These are phyloP conservation scores for Phytophthora tentaculata DNA, from an alignment of 352 stramenopile species.

Conservation along the genomic window DNA sequence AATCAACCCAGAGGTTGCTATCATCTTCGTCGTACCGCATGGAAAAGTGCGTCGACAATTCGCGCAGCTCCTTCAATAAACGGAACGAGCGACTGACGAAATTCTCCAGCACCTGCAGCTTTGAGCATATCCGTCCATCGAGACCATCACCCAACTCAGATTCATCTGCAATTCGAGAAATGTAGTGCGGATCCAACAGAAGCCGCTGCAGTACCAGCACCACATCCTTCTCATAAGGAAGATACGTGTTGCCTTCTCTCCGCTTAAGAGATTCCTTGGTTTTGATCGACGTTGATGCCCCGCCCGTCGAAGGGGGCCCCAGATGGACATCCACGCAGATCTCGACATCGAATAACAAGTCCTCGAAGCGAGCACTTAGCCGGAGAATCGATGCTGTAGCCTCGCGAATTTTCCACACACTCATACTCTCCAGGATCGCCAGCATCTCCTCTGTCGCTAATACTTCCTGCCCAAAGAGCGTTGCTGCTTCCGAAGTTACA, in stretches of 20 bases:
- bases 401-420: constrained; percentile 53
- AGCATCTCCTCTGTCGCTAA: constrained; percentile 58
- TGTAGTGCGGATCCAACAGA: constrained; percentile 51
- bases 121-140: constrained; percentile 37
- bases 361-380: constrained; percentile 53
- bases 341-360: constrained; percentile 54
- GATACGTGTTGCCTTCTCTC: constrained; percentile 42
- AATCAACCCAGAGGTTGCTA: constrained; percentile 65
- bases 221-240: constrained; percentile 50
- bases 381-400: constrained; percentile 54
- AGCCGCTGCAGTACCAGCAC: constrained; percentile 57
- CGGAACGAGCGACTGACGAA: constrained; percentile 61
- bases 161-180: constrained; percentile 39
- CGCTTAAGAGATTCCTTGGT: constrained; percentile 42
- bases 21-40: constrained; percentile 54
- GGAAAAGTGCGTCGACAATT: constrained; percentile 59
- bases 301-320: constrained; percentile 14
- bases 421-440: constrained; percentile 58
- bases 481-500: constrained; percentile 37
- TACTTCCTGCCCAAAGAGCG: constrained; percentile 46
- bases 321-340: constrained; percentile 48
- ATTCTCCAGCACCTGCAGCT: constrained; percentile 56
- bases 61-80: constrained; percentile 62
- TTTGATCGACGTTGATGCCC: constrained; percentile 34
- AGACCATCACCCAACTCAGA: constrained; percentile 28